These are phyloP conservation scores for Xeromyces bisporus DNA, from an alignment of 495 filamentous ascomycete genomes.

Conservation along the genomic window DNA sequence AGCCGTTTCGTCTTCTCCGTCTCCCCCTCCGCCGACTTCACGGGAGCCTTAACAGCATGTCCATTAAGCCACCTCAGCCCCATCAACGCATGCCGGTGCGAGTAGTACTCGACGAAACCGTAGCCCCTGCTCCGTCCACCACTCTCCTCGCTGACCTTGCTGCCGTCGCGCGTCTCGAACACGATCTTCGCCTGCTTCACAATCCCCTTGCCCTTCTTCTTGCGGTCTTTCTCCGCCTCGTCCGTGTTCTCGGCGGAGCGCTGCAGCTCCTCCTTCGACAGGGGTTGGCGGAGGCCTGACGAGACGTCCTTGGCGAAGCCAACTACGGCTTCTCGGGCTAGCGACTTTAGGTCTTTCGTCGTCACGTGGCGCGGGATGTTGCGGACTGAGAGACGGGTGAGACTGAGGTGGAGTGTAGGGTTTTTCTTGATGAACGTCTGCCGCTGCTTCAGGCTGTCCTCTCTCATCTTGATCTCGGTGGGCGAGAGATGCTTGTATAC, in stretches of 20 bases:
- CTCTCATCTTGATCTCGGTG: slow-evolving; percentile 71
- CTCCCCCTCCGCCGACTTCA: slow-evolving; percentile 19
- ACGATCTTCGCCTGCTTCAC: slow-evolving; percentile 93
- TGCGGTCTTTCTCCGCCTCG: slow-evolving; percentile 58
- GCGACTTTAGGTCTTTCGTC: slow-evolving; percentile 77
- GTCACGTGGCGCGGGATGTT: slow-evolving; percentile 76
- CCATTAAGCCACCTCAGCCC: slow-evolving; percentile 87
- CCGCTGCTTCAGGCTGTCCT: slow-evolving; percentile 73
- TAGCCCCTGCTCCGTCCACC: slow-evolving; percentile 81
- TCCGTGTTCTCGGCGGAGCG: slow-evolving; percentile 67
- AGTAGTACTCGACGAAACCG: slow-evolving; percentile 93
- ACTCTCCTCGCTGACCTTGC: slow-evolving; percentile 55
- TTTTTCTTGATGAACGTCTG: slow-evolving; percentile 81
- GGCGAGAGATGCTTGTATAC: slow-evolving; percentile 60
- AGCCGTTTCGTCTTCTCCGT: slow-evolving; percentile 56
- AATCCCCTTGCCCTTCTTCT: slow-evolving; percentile 71
- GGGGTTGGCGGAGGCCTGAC: slow-evolving; percentile 43
- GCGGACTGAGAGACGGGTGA: slow-evolving; percentile 85
- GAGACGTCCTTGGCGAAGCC: slow-evolving; percentile 88
- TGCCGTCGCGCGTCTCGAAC: slow-evolving; percentile 68
- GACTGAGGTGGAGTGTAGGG: slow-evolving; percentile 70
- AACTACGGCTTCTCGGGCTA: slow-evolving; percentile 79
- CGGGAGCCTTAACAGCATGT: slow-evolving; percentile 38
- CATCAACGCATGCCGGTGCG: slow-evolving; percentile 89
- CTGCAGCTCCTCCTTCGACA: slow-evolving; percentile 73